phyloP scores from a whole-genome alignment of 1,139 yeast species.

The Yamadazyma epiphylla region DNA sequence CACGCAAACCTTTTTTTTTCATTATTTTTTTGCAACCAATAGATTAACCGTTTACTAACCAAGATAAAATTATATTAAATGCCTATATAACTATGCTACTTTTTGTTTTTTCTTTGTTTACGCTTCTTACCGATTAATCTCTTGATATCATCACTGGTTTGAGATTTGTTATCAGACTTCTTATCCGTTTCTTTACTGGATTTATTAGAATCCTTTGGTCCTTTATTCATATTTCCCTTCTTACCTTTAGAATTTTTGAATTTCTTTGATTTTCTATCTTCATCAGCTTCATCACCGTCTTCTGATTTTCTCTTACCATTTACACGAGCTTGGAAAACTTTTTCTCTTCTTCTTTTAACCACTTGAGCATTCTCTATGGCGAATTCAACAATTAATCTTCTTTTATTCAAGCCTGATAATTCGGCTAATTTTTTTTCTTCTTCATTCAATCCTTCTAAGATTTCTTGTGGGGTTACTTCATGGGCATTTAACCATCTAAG shows the following conservation, averaged over 20 bases:
- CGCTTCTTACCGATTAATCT: slow-evolving; percentile 67
- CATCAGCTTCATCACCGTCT: slow-evolving; percentile 16
- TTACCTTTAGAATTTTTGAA: slow-evolving; percentile 36
- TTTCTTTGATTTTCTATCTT: slow-evolving; percentile 18
- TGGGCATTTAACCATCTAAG: slow-evolving; percentile 97
- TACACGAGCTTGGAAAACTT: slow-evolving; percentile 46
- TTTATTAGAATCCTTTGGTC: slow-evolving; percentile 11
- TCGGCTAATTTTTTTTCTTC: slow-evolving; percentile 59
- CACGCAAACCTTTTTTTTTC: no score
- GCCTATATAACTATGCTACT: no score
- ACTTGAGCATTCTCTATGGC: slow-evolving; percentile 95
- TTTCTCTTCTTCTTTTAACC: slow-evolving; percentile 83
- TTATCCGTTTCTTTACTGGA: slow-evolving; percentile 4
- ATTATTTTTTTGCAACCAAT: no score
- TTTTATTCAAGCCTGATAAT: slow-evolving; percentile 52
- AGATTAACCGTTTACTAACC: no score
- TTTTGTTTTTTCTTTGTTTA: slow-evolving; percentile 55
- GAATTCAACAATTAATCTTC: slow-evolving; percentile 89
- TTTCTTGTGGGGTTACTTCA: slow-evolving; percentile 68
- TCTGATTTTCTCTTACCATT: slow-evolving; percentile 16
- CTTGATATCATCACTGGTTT: slow-evolving; percentile 52
- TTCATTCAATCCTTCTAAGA: slow-evolving; percentile 66
- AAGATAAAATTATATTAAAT: no score
- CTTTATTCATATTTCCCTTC: slow-evolving; percentile 31
- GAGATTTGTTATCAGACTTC: slow-evolving; percentile 24